Evolutionary conservation across 2,329 filamentous ascomycete species (phyloP), one percentile per base, ranked within the genome.

Genomic region (Paradendryphiella salina): DNA sequence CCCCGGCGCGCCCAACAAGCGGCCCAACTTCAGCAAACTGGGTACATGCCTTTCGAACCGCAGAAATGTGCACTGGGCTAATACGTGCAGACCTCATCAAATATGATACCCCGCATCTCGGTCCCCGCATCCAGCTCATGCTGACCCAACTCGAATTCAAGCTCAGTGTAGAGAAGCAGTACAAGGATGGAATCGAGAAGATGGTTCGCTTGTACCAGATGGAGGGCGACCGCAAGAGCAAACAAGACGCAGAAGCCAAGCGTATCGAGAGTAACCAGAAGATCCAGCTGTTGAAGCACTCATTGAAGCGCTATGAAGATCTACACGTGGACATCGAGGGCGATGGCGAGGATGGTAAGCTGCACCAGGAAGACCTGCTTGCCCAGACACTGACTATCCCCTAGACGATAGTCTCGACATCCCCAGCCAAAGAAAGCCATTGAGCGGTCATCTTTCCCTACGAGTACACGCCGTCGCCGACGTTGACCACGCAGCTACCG

Each of bases 141-240:
- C 80, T 99, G 69, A 96, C 94, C 39, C 94, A 99, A 75, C 87
- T 99, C 58, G 91, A 97, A 75, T 99, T 99, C 80, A 99, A 99
- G 78, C 83, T 99, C 55, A 96, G 94, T 61, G 94, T 99, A 21
- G 94, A 99, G 74, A 96, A 96, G 72, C 94, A 99, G 76, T 99
- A 99, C 76, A 91, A 97, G 61, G 95, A 96, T 69, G 94, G 94
- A 56, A 94, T 99, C 64, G 94, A 99, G 76, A 99, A 99, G 79
- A 97, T 99, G 94, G 90, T 96, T 38, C 90, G 94, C 72, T 80
- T 99, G 29, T 99, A 99, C 71, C 87, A 94, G 71, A 94, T 97
- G 82, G 94, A 97, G 73, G 93, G 94, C 23, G 94, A 99, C 71
- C 86, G 92, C 64, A 96, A 96, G 80, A 97, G 93, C 77, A 90